phyloP scores from a whole-genome alignment of 352 stramenopile species.

The Pythium phragmitis region DNA sequence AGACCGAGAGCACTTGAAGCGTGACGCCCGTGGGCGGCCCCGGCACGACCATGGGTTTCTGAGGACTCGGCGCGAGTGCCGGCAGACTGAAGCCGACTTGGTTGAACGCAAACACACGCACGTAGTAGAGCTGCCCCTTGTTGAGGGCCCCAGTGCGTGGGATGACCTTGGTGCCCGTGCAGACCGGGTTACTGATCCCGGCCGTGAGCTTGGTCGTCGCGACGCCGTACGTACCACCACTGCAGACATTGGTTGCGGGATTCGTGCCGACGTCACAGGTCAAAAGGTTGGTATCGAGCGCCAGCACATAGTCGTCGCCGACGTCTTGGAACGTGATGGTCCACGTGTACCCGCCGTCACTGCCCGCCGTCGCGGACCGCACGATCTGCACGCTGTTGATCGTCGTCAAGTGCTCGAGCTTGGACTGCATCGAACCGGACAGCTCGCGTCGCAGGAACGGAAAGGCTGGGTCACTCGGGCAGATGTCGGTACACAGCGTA shows the following conservation, averaged over 20 bases:
- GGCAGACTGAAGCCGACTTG: conserved; percentile 89
- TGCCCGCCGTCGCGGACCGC: conserved; percentile 41
- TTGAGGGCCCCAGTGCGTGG: conserved; percentile 65
- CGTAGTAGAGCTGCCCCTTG: conserved; percentile 92
- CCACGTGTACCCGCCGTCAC: conserved; percentile 78
- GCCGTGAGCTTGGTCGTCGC: conserved; percentile 56
- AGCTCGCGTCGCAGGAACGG: conserved; percentile 37
- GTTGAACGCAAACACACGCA: conserved; percentile 95
- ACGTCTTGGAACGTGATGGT: conserved; percentile 90
- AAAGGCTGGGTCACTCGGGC: conserved; percentile 23
- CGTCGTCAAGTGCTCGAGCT: conserved; percentile 48
- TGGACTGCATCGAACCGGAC: conserved; percentile 75
- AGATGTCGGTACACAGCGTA: conserved; percentile 35
- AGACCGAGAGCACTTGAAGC: conserved; percentile 68
- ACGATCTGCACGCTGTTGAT: conserved; percentile 76
- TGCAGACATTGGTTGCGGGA: conserved; percentile 13
- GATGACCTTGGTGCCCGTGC: conserved; percentile 80
- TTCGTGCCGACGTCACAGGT: conserved; percentile 15
- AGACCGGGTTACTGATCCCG: conserved; percentile 72
- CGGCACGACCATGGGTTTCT: conserved; percentile 83
- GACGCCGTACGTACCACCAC: conserved; percentile 39
- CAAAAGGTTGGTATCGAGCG: conserved; percentile 29
- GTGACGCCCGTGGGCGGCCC: conserved; percentile 70
- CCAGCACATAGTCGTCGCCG: conserved; percentile 77
- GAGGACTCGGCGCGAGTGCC: conserved; percentile 39